phyloP scores from a whole-genome alignment of 1,284 basidiomycete genomes.

The Ceratobasidium sp. region DNA sequence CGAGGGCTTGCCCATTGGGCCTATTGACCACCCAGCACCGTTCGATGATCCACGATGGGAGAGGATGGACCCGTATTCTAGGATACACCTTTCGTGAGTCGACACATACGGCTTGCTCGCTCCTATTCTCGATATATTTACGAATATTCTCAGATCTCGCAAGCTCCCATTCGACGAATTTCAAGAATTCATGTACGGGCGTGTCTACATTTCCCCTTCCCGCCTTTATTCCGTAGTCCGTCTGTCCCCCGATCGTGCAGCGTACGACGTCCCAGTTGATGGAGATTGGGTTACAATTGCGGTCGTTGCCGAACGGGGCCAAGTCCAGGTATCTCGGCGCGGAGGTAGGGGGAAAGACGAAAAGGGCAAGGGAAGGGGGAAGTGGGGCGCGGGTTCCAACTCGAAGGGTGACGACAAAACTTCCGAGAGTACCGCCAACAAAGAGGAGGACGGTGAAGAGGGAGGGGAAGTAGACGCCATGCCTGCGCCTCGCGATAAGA shows the following conservation, averaged over 20 bases:
- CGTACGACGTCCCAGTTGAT: slow-evolving; percentile 90
- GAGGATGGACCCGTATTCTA: slow-evolving; percentile 87
- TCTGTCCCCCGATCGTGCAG: slow-evolving; percentile 79
- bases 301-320: slow-evolving; percentile 87
- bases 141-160: slow-evolving; percentile 69
- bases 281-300: slow-evolving; percentile 94
- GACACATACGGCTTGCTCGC: slow-evolving; percentile 26
- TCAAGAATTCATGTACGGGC: slow-evolving; percentile 84
- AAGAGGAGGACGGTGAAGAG: slow-evolving; percentile 56
- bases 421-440: slow-evolving; percentile 59
- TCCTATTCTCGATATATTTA: slow-evolving; percentile 7
- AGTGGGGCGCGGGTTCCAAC: slow-evolving; percentile 14
- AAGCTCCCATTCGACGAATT: slow-evolving; percentile 80
- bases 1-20: slow-evolving; percentile 81
- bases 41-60: slow-evolving; percentile 80
- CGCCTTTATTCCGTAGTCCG: slow-evolving; percentile 88
- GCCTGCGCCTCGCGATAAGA: slow-evolving; percentile 63
- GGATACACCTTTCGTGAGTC: slow-evolving; percentile 84
- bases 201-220: slow-evolving; percentile 90
- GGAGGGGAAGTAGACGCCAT: slow-evolving; percentile 45
- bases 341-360: slow-evolving; percentile 42
- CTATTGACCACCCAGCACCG: slow-evolving; percentile 74
- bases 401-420: slow-evolving; percentile 61
- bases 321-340: slow-evolving; percentile 68
- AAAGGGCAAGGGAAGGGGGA: slow-evolving; percentile 34